These are phyloP conservation scores for Saraca asoca DNA, from an alignment of 331 rosid genomes.

Conservation along the genomic window DNA sequence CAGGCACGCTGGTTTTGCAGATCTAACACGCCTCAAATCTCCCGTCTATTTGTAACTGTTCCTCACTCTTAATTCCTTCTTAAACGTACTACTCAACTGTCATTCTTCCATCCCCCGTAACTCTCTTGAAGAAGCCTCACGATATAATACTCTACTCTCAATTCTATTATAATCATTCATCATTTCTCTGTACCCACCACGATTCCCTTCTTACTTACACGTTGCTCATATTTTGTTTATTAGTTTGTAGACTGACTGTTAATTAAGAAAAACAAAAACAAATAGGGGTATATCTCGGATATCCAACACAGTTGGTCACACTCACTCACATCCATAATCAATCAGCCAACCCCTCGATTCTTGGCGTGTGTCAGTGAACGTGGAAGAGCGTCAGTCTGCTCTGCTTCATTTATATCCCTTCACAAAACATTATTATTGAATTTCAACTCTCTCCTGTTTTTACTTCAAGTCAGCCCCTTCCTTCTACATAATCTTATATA, in stretches of 20 bases:
- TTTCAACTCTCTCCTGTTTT: no score
- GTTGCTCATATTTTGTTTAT: not conserved
- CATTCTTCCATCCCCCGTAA: slow-evolving; percentile 5
- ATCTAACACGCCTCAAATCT: slow-evolving; percentile 13
- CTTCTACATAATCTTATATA: no score
- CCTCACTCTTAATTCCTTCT: not conserved
- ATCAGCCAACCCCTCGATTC: slow-evolving; percentile 38
- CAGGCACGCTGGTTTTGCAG: not conserved
- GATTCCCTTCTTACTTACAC: not conserved
- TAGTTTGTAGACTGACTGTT: no score
- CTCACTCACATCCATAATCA: slow-evolving; percentile 27
- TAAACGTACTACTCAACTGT: not conserved
- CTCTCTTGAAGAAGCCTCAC: not conserved
- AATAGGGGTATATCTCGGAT: no score
- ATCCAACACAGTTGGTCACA: not conserved
- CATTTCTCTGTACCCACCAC: not conserved
- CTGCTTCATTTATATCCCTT: no score
- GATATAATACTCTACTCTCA: no score
- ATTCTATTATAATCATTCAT: not conserved
- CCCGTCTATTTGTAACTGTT: not conserved
- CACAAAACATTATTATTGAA: no score
- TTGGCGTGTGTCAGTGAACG: slow-evolving; percentile 50
- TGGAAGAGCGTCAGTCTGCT: slow-evolving; percentile 32
- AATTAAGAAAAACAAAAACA: no score
- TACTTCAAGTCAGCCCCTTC: no score